phyloP scores from a whole-genome alignment of 768 basidiomycete species.

The Rubroboletus satanas region DNA sequence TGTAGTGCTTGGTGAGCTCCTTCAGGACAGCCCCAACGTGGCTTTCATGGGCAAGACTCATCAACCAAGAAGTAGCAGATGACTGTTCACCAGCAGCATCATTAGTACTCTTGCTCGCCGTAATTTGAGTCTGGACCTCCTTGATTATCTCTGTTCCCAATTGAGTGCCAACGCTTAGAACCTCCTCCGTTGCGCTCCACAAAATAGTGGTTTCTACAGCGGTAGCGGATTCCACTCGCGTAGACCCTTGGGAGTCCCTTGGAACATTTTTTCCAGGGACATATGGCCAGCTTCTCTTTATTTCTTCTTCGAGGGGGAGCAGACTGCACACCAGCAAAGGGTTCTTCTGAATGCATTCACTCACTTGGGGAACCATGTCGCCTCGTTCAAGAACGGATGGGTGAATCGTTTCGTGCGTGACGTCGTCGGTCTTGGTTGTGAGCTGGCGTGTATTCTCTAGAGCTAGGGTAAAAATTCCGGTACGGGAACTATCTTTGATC shows the following conservation, averaged over 20 bases:
- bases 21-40: conserved; percentile 21
- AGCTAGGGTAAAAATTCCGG: conserved; percentile 53
- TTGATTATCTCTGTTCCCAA: conserved; percentile 22
- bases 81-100: conserved; percentile 7
- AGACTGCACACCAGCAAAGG: conserved; percentile 44
- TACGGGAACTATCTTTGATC: conserved; percentile 38
- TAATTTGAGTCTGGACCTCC: conserved; percentile 16
- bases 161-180: conserved; percentile 9
- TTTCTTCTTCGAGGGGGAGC: conserved; percentile 48
- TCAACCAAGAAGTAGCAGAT: conserved; percentile 23
- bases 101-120: conserved; percentile 9
- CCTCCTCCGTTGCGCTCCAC: conserved; percentile 20
- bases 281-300: conserved; percentile 48
- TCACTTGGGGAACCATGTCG: conserved; percentile 33
- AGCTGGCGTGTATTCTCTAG: conserved; percentile 43
- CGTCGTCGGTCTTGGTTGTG: conserved; percentile 40
- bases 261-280: conserved; percentile 23
- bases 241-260: conserved; percentile 8
- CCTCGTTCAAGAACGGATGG: conserved; percentile 52
- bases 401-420: conserved; percentile 60
- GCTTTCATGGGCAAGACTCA: conserved; percentile 24
- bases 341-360: conserved; percentile 35
- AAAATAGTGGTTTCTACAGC: conserved; percentile 2
- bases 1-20: conserved; percentile 11
- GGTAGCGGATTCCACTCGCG: conserved; percentile 2